phyloP scores from a whole-genome alignment of 2,329 filamentous ascomycete species.

The Claviceps africana region DNA sequence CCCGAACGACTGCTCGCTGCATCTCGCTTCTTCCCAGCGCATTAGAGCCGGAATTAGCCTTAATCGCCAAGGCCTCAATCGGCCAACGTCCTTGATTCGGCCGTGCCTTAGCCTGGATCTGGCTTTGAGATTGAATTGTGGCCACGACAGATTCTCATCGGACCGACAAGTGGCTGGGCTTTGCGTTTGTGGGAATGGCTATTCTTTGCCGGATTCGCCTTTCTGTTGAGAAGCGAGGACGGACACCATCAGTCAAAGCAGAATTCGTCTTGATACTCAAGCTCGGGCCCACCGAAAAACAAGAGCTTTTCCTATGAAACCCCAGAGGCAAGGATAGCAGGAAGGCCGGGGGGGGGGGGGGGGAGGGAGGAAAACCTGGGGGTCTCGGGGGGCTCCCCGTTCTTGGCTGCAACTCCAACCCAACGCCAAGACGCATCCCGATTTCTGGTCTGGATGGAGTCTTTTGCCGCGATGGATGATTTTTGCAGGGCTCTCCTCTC shows the following conservation, averaged over 20 bases:
- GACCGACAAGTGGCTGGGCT: neutral
- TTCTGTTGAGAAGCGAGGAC: neutral
- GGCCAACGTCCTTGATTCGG: too few relatives aligned
- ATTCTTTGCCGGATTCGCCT: neutral
- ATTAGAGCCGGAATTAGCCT: neutral
- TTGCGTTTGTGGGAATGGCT: neutral
- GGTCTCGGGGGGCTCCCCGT: neutral
- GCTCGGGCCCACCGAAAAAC: neutral
- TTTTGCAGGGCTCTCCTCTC: neutral
- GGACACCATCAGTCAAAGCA: neutral
- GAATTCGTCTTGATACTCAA: neutral
- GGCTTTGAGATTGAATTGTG: neutral
- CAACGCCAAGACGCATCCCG: neutral
- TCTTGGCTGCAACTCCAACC: neutral
- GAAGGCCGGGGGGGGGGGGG: too few relatives aligned
- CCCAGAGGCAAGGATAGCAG: neutral
- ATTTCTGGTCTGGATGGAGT: neutral
- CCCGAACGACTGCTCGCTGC: neutral
- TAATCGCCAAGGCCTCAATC: neutral
- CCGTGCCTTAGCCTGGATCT: too few relatives aligned
- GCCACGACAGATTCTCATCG: neutral
- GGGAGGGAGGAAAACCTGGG: conserved; percentile 1
- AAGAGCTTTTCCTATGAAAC: too few relatives aligned
- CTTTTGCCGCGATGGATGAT: neutral
- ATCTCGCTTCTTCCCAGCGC: neutral